A percentile compares a stretch with the other conserved stretches of the same genome.
Evolutionary conservation across 192 early-diverging fungal species (phyloP).

Genomic region (Podila minutissima): DNA sequence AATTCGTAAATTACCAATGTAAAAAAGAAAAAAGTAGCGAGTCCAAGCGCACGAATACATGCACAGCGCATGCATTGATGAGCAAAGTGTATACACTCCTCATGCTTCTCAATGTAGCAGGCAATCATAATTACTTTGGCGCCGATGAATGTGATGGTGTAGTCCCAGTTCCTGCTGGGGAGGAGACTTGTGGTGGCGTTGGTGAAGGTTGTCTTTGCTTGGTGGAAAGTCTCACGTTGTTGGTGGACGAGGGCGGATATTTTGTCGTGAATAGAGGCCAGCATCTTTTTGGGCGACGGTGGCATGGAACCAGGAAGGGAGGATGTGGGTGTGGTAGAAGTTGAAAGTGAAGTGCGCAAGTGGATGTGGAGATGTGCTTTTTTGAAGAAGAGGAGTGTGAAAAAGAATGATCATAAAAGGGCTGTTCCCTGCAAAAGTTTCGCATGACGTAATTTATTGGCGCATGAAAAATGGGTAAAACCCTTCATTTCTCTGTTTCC

Average conservation of each 20-base stretch:
- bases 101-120: background rate
- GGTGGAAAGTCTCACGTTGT: slow-evolving; percentile 5
- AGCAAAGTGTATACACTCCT: background rate
- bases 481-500: background rate
- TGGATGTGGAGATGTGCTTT: too few relatives aligned
- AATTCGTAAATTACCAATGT: background rate
- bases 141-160: slow-evolving; percentile 29
- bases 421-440: background rate
- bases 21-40: background rate
- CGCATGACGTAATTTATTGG: background rate
- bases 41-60: background rate
- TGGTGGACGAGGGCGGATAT: slow-evolving; percentile 21
- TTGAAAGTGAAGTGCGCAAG: background rate
- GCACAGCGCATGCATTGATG: background rate
- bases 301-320: background rate
- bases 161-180: slow-evolving; percentile 45
- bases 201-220: background rate
- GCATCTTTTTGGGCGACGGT: slow-evolving; percentile 10
- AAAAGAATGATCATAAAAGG: background rate
- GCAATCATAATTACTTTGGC: slow-evolving; percentile 13
- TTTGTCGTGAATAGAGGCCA: slow-evolving; percentile 26
- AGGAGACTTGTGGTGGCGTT: background rate
- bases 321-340: background rate
- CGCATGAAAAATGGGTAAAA: background rate
- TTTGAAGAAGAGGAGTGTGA: background rate